These are phyloP conservation scores for Cladophialophora yegresii DNA, from an alignment of 2,329 filamentous ascomycete genomes.

Conservation along the genomic window DNA sequence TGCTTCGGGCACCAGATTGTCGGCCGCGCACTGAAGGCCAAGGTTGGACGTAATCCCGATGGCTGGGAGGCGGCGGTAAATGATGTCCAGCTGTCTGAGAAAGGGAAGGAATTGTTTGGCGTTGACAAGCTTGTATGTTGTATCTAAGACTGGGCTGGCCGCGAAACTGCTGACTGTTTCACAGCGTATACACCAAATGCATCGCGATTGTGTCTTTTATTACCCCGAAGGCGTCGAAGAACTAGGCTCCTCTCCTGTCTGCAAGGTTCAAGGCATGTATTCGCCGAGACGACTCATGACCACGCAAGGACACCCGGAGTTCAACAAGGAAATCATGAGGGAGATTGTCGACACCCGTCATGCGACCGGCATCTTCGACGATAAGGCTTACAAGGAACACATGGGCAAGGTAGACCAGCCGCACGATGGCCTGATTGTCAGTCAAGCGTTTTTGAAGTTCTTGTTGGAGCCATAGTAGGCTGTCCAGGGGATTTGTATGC, in stretches of 20 bases:
- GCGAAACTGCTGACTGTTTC: neutral
- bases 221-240: conserved; percentile 63
- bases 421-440: conserved; percentile 80
- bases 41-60: conserved; percentile 65
- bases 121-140: conserved; percentile 60
- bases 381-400: conserved; percentile 68
- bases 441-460: conserved; percentile 74
- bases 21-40: conserved; percentile 67
- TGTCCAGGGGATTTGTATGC: neutral
- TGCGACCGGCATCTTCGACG: conserved; percentile 66
- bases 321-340: conserved; percentile 68
- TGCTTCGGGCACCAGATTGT: conserved; percentile 90
- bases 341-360: conserved; percentile 68
- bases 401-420: conserved; percentile 64
- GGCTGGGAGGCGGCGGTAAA: conserved; percentile 85
- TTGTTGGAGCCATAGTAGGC: conserved; percentile 55
- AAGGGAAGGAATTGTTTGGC: conserved; percentile 72
- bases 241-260: conserved; percentile 66
- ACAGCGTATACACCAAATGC: conserved; percentile 74
- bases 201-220: conserved; percentile 71
- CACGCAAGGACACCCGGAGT: conserved; percentile 86
- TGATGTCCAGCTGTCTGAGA: conserved; percentile 65
- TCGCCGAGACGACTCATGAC: conserved; percentile 66
- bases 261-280: conserved; percentile 80
- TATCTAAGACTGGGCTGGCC: neutral